Conservation (phyloP, 2,329 filamentous ascomycete genomes). For the Arthrobotrys musiformis region DNA sequence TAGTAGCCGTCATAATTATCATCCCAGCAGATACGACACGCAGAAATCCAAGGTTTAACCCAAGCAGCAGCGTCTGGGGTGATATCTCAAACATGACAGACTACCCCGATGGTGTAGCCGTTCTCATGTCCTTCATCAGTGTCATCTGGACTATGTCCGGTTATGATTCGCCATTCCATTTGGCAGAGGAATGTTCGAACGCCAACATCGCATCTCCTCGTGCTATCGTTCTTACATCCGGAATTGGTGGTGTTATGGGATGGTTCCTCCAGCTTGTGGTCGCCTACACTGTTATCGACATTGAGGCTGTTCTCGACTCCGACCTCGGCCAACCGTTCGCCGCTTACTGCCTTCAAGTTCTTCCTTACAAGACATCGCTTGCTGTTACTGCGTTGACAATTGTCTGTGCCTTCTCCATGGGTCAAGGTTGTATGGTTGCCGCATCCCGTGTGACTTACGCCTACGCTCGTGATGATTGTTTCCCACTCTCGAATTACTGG, state of each 20-base stretch:
- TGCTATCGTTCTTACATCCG: slow-evolving; percentile 77
- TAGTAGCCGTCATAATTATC: slow-evolving; percentile 74
- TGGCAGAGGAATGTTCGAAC: slow-evolving; percentile 80
- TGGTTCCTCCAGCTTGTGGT: slow-evolving; percentile 80
- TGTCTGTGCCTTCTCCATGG: slow-evolving; percentile 76
- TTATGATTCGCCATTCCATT: slow-evolving; percentile 76
- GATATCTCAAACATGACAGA: slow-evolving; percentile 74
- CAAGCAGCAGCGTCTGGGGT: slow-evolving; percentile 72
- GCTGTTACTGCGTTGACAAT: slow-evolving; percentile 75
- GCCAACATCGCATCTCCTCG: slow-evolving; percentile 76
- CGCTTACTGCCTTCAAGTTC: slow-evolving; percentile 74
- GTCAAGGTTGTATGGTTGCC: slow-evolving; percentile 76
- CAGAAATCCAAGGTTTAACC: slow-evolving; percentile 69
- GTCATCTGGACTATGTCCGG: slow-evolving; percentile 77
- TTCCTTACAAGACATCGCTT: slow-evolving; percentile 71
- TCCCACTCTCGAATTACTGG: slow-evolving; percentile 71
- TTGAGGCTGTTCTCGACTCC: slow-evolving; percentile 70
- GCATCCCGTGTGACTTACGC: slow-evolving; percentile 76
- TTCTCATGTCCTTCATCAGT: slow-evolving; percentile 77
- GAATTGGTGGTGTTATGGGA: slow-evolving; percentile 73
- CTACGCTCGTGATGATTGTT: slow-evolving; percentile 77
- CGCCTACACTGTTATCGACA: slow-evolving; percentile 76
- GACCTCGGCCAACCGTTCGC: slow-evolving; percentile 77
- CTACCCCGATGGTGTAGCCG: slow-evolving; percentile 74
- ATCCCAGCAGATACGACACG: slow-evolving; percentile 70